Evolutionary conservation across 768 basidiomycete genomes (phyloP), one percentile per base, ranked within the genome.

Genomic region (Erythrobasidium yunnanense): DNA sequence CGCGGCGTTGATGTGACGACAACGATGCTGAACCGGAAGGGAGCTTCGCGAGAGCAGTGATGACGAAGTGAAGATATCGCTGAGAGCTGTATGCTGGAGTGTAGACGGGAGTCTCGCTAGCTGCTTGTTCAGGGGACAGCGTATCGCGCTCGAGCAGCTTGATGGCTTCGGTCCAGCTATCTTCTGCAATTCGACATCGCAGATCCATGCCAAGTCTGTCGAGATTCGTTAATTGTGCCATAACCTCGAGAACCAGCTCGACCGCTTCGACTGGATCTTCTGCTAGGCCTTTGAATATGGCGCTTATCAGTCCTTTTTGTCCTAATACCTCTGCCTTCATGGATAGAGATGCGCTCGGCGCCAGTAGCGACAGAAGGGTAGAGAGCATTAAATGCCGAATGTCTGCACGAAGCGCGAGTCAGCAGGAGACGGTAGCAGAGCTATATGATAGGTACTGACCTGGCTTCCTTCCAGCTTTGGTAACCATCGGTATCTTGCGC

Each of bases 281-380:
- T 1, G 13, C n/a, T 1, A 68, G 54, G 2, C 29, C 18, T 20
- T 52, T 51, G 53, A 55, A 49, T 29, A 68, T 66, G 30, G 63
- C 30, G 2, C 30, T 20, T 29, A 65, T 32, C 2, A 68, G 27
- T 29, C 63, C 60, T 30, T 68, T 68, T n/a, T 49, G 29, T n/a
- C n/a, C 27, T 6, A 68, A 20, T 33, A 68, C 32, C n/a, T 65
- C 67, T 23, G 46, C 51, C 47, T 68, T 68, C 38, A 68, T 22
- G 11, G 53, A 38, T 33, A 55, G 25, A 32, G 62, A 34, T 11
- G 51, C n/a, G n/a, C 17, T 32, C 2, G 60, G 33, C 0, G 45
- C 18, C 33, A 68, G 63, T 3, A 65, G 53, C 3, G 27, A 22
- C 20, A 56, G 47, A 15, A 68, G 60, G 34, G 55, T 27, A 30